These are phyloP conservation scores for Penicillium sp. DNA, from an alignment of 2,329 filamentous ascomycete species.

Conservation along the genomic window DNA sequence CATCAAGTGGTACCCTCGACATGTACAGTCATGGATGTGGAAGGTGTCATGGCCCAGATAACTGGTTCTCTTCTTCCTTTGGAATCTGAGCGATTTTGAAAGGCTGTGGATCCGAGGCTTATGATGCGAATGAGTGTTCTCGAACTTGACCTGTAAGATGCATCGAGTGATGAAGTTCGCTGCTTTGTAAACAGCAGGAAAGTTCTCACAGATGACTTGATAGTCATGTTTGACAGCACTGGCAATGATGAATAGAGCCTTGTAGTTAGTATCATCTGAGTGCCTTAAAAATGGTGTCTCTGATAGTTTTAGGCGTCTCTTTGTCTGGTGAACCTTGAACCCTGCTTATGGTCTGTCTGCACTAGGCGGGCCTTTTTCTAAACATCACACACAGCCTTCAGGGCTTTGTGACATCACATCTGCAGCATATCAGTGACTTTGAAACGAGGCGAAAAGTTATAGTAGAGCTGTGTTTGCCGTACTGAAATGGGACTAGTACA, in stretches of 20 bases:
- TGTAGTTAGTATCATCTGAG: neutral
- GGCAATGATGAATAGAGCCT: neutral
- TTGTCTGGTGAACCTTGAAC: neutral
- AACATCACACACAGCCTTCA: neutral
- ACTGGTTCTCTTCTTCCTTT: neutral
- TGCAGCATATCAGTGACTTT: neutral
- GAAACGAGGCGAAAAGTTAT: neutral
- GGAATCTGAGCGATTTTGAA: neutral
- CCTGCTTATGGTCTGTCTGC: neutral
- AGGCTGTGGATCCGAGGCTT: neutral
- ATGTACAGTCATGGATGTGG: neutral
- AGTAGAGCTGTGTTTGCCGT: neutral
- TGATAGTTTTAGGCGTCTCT: neutral
- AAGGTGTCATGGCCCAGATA: neutral
- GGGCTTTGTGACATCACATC: neutral
- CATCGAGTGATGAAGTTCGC: neutral
- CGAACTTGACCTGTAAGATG: neutral
- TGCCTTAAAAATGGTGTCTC: neutral
- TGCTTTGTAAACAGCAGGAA: neutral
- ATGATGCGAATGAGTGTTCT: constrained; percentile 1
- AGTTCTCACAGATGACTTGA: neutral
- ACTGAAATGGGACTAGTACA: neutral
- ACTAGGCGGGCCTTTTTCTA: neutral
- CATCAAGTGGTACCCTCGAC: neutral
- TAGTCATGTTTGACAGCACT: neutral